These are phyloP conservation scores for Capsicum rhomboideum DNA, from an alignment of 257 asterid species.

Conservation along the genomic window DNA sequence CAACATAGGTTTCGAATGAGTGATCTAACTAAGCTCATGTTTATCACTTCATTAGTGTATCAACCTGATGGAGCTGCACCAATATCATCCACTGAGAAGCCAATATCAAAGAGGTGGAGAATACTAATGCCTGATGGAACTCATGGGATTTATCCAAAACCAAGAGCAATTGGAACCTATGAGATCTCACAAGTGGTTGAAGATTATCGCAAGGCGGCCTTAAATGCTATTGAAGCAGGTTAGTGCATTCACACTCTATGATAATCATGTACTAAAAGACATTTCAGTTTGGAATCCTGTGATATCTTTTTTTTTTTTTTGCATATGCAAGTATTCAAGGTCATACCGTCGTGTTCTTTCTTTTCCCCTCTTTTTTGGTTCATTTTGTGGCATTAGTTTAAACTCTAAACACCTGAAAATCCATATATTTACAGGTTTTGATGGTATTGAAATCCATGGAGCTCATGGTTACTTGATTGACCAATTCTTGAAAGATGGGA, in stretches of 20 bases:
- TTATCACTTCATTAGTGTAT: slow-evolving; percentile 36
- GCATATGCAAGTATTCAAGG: neutral
- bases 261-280: neutral
- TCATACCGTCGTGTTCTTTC: neutral
- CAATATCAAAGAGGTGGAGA: slow-evolving; percentile 91
- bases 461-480: slow-evolving; percentile 96
- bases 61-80: slow-evolving; percentile 77
- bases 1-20: neutral
- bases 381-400: neutral
- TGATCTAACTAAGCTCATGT: neutral
- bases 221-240: slow-evolving; percentile 96
- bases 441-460: slow-evolving; percentile 12
- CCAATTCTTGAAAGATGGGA: slow-evolving; percentile 83
- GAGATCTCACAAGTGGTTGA: slow-evolving; percentile 55
- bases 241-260: slow-evolving; percentile 1
- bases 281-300: neutral
- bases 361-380: neutral
- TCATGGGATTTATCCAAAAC: slow-evolving; percentile 56
- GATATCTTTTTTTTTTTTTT: neutral
- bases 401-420: neutral
- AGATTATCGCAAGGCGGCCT: slow-evolving; percentile 72
- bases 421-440: neutral
- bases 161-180: slow-evolving; percentile 41
- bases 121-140: slow-evolving; percentile 77
- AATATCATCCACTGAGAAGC: slow-evolving; percentile 71